phyloP scores from a whole-genome alignment of 2,329 filamentous ascomycete genomes.

The Pseudodiploospora longispora region DNA sequence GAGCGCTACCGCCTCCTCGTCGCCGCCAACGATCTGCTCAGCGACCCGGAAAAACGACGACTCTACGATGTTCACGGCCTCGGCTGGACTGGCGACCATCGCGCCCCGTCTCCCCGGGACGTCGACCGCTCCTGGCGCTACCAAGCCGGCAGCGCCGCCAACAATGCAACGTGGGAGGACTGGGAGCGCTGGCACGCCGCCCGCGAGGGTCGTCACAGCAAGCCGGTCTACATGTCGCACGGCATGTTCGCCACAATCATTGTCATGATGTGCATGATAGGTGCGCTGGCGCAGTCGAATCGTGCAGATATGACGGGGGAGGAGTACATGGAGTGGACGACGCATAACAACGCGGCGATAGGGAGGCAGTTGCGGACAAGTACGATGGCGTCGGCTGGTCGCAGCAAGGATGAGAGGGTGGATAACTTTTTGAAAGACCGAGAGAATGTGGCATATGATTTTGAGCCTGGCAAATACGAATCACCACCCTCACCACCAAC shows the following conservation, averaged over 20 bases:
- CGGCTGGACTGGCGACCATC: conserved; percentile 62
- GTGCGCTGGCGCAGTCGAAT: conserved; percentile 63
- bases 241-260: conserved; percentile 66
- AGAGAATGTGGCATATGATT: conserved; percentile 39
- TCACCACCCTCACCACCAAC: too few species aligned
- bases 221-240: conserved; percentile 65
- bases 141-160: conserved; percentile 38
- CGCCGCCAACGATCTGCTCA: conserved; percentile 80
- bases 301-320: conserved; percentile 56
- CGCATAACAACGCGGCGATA: conserved; percentile 57
- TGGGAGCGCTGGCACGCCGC: conserved; percentile 75
- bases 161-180: conserved; percentile 96
- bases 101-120: conserved; percentile 40
- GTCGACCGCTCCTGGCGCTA: conserved; percentile 42
- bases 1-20: conserved; percentile 87
- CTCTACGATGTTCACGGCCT: conserved; percentile 76
- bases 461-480: conserved; percentile 23
- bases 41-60: conserved; percentile 66
- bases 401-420: conserved; percentile 58
- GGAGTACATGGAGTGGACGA: conserved; percentile 57
- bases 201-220: conserved; percentile 39
- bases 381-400: conserved; percentile 42
- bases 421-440: conserved; percentile 69
- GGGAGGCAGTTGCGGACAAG: conserved; percentile 49
- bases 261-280: conserved; percentile 59